Conservation (phyloP, 495 filamentous ascomycete genomes). For the Aspergillus biplanus region DNA sequence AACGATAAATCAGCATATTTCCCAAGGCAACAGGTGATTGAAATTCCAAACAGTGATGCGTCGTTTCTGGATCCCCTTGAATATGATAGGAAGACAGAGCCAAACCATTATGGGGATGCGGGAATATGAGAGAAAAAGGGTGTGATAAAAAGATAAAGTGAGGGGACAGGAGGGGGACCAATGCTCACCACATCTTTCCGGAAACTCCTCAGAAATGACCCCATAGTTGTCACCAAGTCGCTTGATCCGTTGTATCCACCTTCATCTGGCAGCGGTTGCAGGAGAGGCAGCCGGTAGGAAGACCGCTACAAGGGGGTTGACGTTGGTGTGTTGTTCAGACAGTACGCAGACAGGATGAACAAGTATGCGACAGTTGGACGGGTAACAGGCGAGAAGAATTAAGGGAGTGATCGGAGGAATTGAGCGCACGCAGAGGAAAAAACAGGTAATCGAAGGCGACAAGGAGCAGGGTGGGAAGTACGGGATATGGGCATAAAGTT, state of each 20-base stretch:
- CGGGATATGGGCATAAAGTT: slow-evolving; percentile 16
- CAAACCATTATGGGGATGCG: not conserved
- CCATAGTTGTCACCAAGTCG: slow-evolving; percentile 43
- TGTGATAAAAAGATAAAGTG: slow-evolving; percentile 1
- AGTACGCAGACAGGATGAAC: slow-evolving; percentile 14
- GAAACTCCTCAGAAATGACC: slow-evolving; percentile 47
- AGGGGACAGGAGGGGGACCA: not conserved
- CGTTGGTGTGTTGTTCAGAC: slow-evolving; percentile 14
- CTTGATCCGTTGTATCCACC: slow-evolving; percentile 30
- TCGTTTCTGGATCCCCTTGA: not conserved
- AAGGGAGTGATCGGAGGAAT: slow-evolving; percentile 6
- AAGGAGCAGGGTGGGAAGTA: slow-evolving; percentile 10
- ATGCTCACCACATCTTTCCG: slow-evolving; percentile 47
- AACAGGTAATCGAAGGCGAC: slow-evolving; percentile 16
- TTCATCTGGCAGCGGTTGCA: slow-evolving; percentile 37
- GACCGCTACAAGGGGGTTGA: slow-evolving; percentile 16
- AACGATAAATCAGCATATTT: slow-evolving; percentile 17
- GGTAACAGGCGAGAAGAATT: slow-evolving; percentile 1
- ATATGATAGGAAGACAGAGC: not conserved
- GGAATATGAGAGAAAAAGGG: not conserved
- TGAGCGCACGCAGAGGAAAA: slow-evolving; percentile 2
- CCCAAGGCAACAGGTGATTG: not conserved
- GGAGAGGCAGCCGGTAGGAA: slow-evolving; percentile 25
- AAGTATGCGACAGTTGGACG: slow-evolving; percentile 22
- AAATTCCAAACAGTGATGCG: not conserved